Base-by-base conservation (phyloP, 768 basidiomycete species). In the Pisolithus albus region DNA sequence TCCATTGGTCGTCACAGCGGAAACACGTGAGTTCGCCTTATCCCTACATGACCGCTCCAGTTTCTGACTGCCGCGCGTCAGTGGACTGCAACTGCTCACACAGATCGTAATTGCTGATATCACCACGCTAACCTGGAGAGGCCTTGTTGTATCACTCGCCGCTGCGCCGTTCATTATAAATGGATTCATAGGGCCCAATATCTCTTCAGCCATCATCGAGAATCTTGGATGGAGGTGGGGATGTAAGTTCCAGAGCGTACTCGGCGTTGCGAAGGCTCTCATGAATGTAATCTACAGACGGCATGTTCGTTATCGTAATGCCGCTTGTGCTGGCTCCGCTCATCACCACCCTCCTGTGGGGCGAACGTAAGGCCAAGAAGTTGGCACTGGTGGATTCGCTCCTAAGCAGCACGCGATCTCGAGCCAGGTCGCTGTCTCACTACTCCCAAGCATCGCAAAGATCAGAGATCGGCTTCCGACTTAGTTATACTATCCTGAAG, bases 161-260 rank as follows among this genome's bases (percentile, higher is more conserved):
- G 73, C 75, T 7, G 54, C 72, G 39, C 80, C 80, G 4, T 82
- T 79, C 65, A 66, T 85, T 53, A 70, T 85, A 63, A 84, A 85
- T 61, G 80, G 72, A 2, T 84, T 83, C 59, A 69, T 84, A 51
- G 81, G 82, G n/a, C 70, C 79, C n/a, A 81, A 80, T 58, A 75
- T 85, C 45, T 72, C 79, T n/a, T 60, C 79, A 7, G 52, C 57
- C 19, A 63, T 76, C 26, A 58, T 75, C 21, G 67, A 68, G 53
- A 68, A 77, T 34, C 50, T 76, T 39, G 77, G 79, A 7, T 86
- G 84, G 84, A 66, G 84, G 63, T 84, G 84, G 84, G 84, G 84
- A 30, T 86, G 80, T 81, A 60, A 43, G 81, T 76, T 53, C 46
- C 40, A 39, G 32, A 51, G 4, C 24, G 16, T 15, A 21, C 19